Evolutionary conservation across 2,329 filamentous ascomycete genomes (phyloP), one percentile per base, ranked within the genome.

Genomic region (Periconia macrospinosa): DNA sequence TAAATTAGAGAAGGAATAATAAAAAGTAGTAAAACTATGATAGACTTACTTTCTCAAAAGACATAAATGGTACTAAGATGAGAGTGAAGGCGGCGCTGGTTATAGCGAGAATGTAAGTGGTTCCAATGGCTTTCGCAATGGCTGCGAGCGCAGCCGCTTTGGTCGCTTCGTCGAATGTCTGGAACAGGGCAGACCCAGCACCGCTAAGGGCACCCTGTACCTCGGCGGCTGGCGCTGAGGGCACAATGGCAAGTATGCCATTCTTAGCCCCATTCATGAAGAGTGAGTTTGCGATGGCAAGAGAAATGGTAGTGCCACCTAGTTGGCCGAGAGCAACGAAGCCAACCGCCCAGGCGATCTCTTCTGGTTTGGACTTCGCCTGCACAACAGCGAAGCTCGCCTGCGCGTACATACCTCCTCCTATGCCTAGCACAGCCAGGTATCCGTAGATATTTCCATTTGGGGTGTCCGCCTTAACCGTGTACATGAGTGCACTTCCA

Each of bases 391-490:
- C 14, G 47, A 47, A 52, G 6, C 44, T 35, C 9, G 45, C 45
- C 10, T 33, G 30, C 3, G 46, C 30, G 30, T 37, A 50, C 2
- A 46, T 6, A 6, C 59, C 59, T 27, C 15, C 18, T 6, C 59
- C 59, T 18, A 55, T 7, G 3, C 23, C 59, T 11, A 57, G 15
- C 3, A 62, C 50, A 1, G 52, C 37, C 1, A 23, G 41, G 40
- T 27, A 54, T 8, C 60, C 60, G 56, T 62, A 62, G 7, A 62
- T 52, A n/a, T 41, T 41, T 41, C 42, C 23, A 23, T 35, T 1
- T 11, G 40, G 3, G 14, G 7, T 20, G 58, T 62, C 19, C 19
- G 43, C 7, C 11, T 33, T 37, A 55, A 52, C 19, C 56, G 30
- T 14, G 27, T 50, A 23, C 17, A 35, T 10, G 11, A 61, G 41